Evolutionary conservation across 2,329 filamentous ascomycete genomes (phyloP).

Genomic region (Ceratocystis papillata): DNA sequence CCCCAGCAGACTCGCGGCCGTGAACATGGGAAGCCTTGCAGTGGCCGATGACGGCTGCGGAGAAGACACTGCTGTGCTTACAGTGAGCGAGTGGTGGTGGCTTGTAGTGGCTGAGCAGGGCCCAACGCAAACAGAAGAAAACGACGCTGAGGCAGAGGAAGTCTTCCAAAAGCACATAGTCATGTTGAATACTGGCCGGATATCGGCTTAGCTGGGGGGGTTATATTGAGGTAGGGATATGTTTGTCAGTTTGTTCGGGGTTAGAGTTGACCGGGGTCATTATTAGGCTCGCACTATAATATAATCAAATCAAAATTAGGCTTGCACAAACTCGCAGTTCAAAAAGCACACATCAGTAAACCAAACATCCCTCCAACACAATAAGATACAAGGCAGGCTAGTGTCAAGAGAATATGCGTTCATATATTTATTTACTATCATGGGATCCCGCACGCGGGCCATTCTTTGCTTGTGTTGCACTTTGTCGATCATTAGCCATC

Average conservation of each 20-base stretch:
- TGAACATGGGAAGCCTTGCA: not conserved
- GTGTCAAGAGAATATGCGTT: not conserved
- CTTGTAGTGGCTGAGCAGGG: conserved; percentile 39
- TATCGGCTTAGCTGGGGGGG: not conserved
- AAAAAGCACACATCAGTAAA: not conserved
- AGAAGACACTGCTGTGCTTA: conserved; percentile 28
- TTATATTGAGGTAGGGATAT: too few relatives aligned
- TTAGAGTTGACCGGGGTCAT: too few relatives aligned
- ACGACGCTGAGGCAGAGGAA: conserved; percentile 10
- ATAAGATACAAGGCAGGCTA: not conserved
- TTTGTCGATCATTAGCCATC: not conserved
- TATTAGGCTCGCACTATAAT: too few relatives aligned
- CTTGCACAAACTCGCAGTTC: not conserved
- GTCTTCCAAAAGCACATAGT: conserved; percentile 20
- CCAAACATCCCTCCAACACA: not conserved
- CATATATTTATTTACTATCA: conserved; percentile 7
- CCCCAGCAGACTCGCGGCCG: conserved; percentile 27
- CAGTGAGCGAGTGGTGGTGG: conserved; percentile 58
- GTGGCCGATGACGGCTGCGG: not conserved
- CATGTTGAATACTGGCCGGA: conserved; percentile 21
- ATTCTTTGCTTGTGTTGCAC: not conserved
- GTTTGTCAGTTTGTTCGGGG: too few relatives aligned
- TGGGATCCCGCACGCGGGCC: not conserved
- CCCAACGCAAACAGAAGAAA: not conserved
- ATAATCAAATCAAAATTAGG: too few relatives aligned